Conservation (phyloP, 2,329 filamentous ascomycete genomes). For the Verruconis gallopava region DNA sequence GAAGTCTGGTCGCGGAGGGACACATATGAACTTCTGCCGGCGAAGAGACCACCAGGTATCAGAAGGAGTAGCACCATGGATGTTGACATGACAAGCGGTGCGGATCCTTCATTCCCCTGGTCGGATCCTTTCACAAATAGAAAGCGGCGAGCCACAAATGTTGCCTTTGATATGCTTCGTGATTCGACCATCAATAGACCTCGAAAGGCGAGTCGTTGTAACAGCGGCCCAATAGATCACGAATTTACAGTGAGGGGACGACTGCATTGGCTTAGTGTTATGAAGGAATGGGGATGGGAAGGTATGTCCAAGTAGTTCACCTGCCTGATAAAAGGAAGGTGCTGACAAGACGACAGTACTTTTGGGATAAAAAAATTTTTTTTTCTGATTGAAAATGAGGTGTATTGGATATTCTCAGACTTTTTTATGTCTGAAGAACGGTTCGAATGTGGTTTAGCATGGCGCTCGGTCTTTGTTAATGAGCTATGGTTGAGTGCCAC, state of each 20-base stretch:
- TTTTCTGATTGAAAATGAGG: too few relatives aligned
- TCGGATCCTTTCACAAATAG: slow-evolving; percentile 5
- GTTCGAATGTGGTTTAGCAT: too few relatives aligned
- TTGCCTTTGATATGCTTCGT: slow-evolving; percentile 13
- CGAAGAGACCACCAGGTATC: slow-evolving; percentile 12
- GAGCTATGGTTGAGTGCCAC: too few relatives aligned
- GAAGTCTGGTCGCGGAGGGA: slow-evolving; percentile 57
- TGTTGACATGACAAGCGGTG: background rate
- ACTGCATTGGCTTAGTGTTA: slow-evolving; percentile 58
- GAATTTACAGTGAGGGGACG: slow-evolving; percentile 53
- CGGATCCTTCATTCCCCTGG: slow-evolving; percentile 4
- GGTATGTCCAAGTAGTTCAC: slow-evolving; percentile 43
- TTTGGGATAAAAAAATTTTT: too few relatives aligned
- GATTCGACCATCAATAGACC: slow-evolving; percentile 16
- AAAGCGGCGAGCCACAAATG: slow-evolving; percentile 12
- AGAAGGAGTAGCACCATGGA: slow-evolving; percentile 10
- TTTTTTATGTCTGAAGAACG: too few relatives aligned
- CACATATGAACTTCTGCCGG: slow-evolving; percentile 24
- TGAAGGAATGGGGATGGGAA: slow-evolving; percentile 63
- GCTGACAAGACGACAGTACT: too few relatives aligned
- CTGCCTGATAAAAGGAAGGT: too few relatives aligned
- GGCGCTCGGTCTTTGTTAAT: too few relatives aligned
- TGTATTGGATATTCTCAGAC: too few relatives aligned
- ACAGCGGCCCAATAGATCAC: slow-evolving; percentile 35
- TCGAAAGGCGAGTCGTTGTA: slow-evolving; percentile 9